Evolutionary conservation across 2,329 filamentous ascomycete genomes (phyloP).

Genomic region (Alternaria sp.): DNA sequence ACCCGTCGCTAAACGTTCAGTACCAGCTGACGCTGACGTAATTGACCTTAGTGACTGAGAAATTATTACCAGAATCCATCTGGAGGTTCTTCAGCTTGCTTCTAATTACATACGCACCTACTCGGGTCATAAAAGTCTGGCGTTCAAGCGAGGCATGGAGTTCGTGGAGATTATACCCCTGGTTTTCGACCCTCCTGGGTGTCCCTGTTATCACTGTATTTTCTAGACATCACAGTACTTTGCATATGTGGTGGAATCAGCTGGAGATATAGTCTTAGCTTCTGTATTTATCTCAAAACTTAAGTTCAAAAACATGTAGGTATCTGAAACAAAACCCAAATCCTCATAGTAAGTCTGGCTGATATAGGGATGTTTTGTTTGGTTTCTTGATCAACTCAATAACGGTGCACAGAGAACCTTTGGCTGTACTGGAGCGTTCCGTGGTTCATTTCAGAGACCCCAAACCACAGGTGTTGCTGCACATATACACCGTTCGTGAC

Average conservation of each 20-base stretch:
- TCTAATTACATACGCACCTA: neutral
- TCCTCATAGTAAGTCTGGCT: neutral
- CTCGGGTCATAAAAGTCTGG: neutral
- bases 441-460: neutral
- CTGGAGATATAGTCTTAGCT: neutral
- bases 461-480: neutral
- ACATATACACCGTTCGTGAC: neutral
- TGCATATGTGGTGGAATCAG: neutral
- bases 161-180: slow-evolving; percentile 9
- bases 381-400: neutral
- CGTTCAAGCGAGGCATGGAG: slow-evolving; percentile 4
- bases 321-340: neutral
- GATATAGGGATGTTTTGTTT: neutral
- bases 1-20: neutral
- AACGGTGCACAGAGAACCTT: neutral
- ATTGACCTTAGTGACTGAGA: slow-evolving; percentile 25
- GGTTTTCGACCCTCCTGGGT: neutral
- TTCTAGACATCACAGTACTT: neutral
- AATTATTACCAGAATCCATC: neutral
- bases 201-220: neutral
- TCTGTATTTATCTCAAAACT: neutral
- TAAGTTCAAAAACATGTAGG: neutral
- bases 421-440: neutral
- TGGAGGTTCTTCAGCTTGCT: neutral
- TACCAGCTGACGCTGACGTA: slow-evolving; percentile 7